phyloP scores from a whole-genome alignment of 805 yeast species.

The Kluyveromyces aestuarii region DNA sequence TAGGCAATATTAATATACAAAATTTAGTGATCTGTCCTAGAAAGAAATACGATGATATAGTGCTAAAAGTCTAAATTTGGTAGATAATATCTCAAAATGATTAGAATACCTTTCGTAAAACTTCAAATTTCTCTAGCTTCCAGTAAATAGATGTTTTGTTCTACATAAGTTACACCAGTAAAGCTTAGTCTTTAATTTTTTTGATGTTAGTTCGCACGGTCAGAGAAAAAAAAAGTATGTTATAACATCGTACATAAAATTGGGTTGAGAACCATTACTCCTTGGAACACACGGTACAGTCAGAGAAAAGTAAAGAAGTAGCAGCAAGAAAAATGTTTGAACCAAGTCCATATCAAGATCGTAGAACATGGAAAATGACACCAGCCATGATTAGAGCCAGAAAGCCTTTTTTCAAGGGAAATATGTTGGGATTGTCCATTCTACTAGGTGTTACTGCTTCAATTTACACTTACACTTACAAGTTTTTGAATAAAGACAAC shows the following conservation, averaged over 20 bases:
- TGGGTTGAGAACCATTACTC: too few species aligned
- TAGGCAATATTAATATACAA: background rate
- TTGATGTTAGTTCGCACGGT: too few species aligned
- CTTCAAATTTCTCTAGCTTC: too few species aligned
- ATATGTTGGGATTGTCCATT: constrained; percentile 51
- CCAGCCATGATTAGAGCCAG: constrained; percentile 91
- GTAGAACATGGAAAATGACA: constrained; percentile 73
- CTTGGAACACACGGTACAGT: too few species aligned
- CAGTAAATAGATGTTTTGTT: too few species aligned
- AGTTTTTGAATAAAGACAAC: constrained; percentile 53
- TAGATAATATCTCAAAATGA: too few species aligned
- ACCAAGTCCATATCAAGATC: constrained; percentile 48
- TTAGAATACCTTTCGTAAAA: too few species aligned
- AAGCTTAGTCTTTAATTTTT: too few species aligned
- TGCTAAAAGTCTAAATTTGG: too few species aligned
- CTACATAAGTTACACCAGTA: too few species aligned
- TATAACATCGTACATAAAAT: too few species aligned
- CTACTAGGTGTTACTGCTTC: constrained; percentile 59
- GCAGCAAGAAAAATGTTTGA: constrained; percentile 16
- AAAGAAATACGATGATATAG: background rate
- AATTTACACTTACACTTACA: constrained; percentile 57
- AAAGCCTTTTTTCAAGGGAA: constrained; percentile 73
- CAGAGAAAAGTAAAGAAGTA: background rate
- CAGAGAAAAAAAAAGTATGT: too few species aligned
- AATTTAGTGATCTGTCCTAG: background rate